Base-by-base conservation (phyloP, 1,284 basidiomycete species). In the Ganoderma lingzhi region DNA sequence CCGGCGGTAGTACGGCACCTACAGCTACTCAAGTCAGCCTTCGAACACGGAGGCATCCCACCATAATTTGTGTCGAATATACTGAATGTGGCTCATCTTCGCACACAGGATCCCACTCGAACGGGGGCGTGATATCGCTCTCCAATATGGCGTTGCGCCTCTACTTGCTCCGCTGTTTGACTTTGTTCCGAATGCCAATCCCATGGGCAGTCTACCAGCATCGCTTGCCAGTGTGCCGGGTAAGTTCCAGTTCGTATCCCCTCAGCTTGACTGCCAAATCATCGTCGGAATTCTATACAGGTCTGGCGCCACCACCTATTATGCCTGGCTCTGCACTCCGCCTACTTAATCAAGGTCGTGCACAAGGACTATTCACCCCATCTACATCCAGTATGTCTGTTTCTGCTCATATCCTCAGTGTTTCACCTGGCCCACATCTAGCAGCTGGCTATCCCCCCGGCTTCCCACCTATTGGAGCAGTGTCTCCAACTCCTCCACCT, bases 81-180 rank as follows among this genome's bases (percentile, higher is more conserved):
- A 23, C n/a, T 42, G 17, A 61, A 37, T 12, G 59, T 12, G 14
- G 61, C 62, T 65, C 28, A 32, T 15, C 64, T 65, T 66, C 69
- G 73, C 35, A 62, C 69, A 35, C 73, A 97, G 95, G 96, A 96
- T 98, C 74, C 96, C 96, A 3, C 90, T 97, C 56, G 93, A 96
- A 74, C 88, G 95, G 69, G 96, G 96, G 41, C 90, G 93, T 70
- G 95, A 96, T 73, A 90, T 99, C 55, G 96, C 97, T 12, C 81
- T 89, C n/a, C 94, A 96, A 77, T 97, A 94, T 81, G 95, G 94
- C 65, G 96, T 98, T 42, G 90, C 92, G 23, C 89, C 92, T 61
- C 86, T 96, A 64, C 87, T 99, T 65, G 87, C 91, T 0, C 95
- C 96, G 3, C 86, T 99, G 70, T 97, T 98, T 79, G 96, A 98